Evolutionary conservation across 352 stramenopile species (phyloP).

Genomic region (Aphanomyces astaci): DNA sequence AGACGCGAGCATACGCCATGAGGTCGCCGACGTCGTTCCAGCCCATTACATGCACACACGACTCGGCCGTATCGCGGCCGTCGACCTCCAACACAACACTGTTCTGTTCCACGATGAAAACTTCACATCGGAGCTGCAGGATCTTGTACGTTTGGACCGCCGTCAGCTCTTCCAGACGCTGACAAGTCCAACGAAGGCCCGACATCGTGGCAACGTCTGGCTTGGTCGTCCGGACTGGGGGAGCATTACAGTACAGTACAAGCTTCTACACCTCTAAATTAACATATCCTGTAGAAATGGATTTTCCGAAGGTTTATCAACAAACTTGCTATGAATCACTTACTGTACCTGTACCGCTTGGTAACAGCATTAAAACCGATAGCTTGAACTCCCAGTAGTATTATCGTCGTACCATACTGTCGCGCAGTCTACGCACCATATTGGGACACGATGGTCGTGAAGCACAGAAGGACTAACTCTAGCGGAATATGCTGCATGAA

Average conservation of each 20-base stretch:
- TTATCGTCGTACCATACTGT: too few species aligned
- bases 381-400: too few species aligned
- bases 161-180: neutral
- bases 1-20: slow-evolving; percentile 15
- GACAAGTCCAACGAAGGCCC: neutral
- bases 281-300: neutral
- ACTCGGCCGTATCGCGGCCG: slow-evolving; percentile 1
- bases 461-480: too few species aligned
- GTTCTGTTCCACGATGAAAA: slow-evolving; percentile 24
- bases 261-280: slow-evolving; percentile 1
- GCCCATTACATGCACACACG: slow-evolving; percentile 15
- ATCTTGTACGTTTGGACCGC: slow-evolving; percentile 8
- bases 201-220: neutral
- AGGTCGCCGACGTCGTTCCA: neutral
- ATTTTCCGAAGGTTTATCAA: too few species aligned
- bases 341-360: too few species aligned
- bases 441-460: too few species aligned
- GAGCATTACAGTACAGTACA: too few species aligned
- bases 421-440: too few species aligned
- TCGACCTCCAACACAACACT: slow-evolving; percentile 19
- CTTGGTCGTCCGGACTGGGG: too few species aligned
- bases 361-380: too few species aligned
- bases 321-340: too few species aligned
- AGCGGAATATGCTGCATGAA: too few species aligned
- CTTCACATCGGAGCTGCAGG: slow-evolving; percentile 19